Percentiles rank a stretch among this genome's conserved stretches.
Conservation (phyloP, 192 early-diverging fungal species). For the Backusella parvicylindrica region DNA sequence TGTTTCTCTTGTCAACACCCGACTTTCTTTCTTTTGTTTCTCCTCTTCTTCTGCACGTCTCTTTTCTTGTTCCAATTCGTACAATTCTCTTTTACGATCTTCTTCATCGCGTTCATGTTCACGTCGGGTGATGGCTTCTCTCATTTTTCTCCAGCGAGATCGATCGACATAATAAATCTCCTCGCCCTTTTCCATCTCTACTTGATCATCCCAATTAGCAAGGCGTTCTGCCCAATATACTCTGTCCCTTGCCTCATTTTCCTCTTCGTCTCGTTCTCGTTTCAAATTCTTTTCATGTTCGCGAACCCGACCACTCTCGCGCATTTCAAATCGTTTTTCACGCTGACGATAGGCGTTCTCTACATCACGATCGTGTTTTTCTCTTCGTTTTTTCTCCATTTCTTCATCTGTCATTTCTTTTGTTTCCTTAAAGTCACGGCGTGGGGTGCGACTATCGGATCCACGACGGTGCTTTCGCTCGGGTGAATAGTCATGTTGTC, state of each 20-base stretch:
- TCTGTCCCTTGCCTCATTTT: slow-evolving; percentile 29
- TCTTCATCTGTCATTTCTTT: slow-evolving; percentile 25
- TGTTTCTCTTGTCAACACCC: slow-evolving; percentile 9
- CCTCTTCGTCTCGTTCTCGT: slow-evolving; percentile 41
- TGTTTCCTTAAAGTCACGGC: slow-evolving; percentile 35
- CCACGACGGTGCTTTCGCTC: background rate
- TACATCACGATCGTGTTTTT: slow-evolving; percentile 41
- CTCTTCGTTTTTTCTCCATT: slow-evolving; percentile 36
- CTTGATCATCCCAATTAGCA: slow-evolving; percentile 73
- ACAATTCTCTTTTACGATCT: slow-evolving; percentile 14
- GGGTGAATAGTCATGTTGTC: slow-evolving; percentile 6
- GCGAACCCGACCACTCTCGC: slow-evolving; percentile 45
- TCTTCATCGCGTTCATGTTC: slow-evolving; percentile 72
- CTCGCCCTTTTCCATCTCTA: slow-evolving; percentile 50
- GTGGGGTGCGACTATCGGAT: background rate
- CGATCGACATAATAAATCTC: slow-evolving; percentile 81
- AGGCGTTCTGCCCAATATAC: slow-evolving; percentile 47
- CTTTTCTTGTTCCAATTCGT: slow-evolving; percentile 38
- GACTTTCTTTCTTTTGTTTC: slow-evolving; percentile 6
- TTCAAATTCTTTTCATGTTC: slow-evolving; percentile 46
- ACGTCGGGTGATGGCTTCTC: slow-evolving; percentile 54
- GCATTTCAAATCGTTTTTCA: slow-evolving; percentile 61
- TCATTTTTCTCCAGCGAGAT: slow-evolving; percentile 69
- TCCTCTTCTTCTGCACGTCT: slow-evolving; percentile 28
- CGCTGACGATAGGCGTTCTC: slow-evolving; percentile 51